A percentile compares a stretch with the other conserved stretches of the same genome.
These are phyloP conservation scores for Mortierella sp. DNA, from an alignment of 371 early-diverging fungal genomes.

Conservation along the genomic window DNA sequence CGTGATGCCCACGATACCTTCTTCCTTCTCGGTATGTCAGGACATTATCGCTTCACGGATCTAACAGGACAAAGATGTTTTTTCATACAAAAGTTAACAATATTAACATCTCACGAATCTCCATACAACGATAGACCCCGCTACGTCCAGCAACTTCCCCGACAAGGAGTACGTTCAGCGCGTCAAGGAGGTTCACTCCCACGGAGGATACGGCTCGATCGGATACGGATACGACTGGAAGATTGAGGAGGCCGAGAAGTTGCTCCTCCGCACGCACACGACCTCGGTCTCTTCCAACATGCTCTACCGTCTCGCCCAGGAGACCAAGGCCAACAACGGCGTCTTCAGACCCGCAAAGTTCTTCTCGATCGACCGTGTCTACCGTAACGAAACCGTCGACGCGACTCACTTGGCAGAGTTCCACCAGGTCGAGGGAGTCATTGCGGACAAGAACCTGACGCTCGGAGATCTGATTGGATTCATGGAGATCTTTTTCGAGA, in stretches of 20 bases:
- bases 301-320: conserved; percentile 94
- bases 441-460: conserved; percentile 96
- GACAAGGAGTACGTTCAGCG: conserved; percentile 87
- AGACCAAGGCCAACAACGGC: conserved; percentile 68
- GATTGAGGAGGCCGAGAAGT: conserved; percentile 94
- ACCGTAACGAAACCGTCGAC: conserved; percentile 99
- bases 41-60: background rate
- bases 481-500: conserved; percentile 97
- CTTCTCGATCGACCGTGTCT: conserved; percentile 99
- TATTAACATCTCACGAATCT: background rate
- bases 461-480: conserved; percentile 98
- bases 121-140: conserved; percentile 72
- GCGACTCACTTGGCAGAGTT: conserved; percentile 99
- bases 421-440: conserved; percentile 99
- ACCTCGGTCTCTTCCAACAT: conserved; percentile 97
- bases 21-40: conserved; percentile 76
- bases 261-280: conserved; percentile 99
- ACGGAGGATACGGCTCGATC: conserved; percentile 97
- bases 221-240: conserved; percentile 98
- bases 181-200: conserved; percentile 94
- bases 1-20: conserved; percentile 99
- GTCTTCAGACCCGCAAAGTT: conserved; percentile 96
- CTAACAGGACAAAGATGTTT: background rate
- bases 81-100: background rate
- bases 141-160: conserved; percentile 84